Percentiles rank a stretch among this genome's conserved stretches.
phyloP scores from a whole-genome alignment of 1,284 basidiomycete species.

The Pterulicium gracile region DNA sequence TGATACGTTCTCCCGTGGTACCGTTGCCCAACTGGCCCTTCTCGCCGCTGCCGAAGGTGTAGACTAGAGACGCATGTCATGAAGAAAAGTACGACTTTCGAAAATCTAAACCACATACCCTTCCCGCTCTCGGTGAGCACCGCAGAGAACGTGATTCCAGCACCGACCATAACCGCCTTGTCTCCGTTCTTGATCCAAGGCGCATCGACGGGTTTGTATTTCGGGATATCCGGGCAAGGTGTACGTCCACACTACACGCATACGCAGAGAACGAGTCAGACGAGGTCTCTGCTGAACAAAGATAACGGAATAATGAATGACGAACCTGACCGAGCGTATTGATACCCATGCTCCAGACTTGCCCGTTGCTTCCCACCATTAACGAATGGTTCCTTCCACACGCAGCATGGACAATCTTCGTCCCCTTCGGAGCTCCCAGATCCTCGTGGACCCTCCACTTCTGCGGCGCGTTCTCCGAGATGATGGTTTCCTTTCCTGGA shows the following conservation, averaged over 20 bases:
- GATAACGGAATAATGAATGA: constrained; percentile 6
- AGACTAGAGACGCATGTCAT: constrained; percentile 62
- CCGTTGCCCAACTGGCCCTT: constrained; percentile 91
- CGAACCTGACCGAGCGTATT: constrained; percentile 79
- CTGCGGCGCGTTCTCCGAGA: constrained; percentile 66
- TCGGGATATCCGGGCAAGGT: constrained; percentile 47
- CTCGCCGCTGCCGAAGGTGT: constrained; percentile 85
- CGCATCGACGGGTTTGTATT: constrained; percentile 56
- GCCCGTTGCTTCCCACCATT: constrained; percentile 73
- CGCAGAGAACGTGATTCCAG: constrained; percentile 77
- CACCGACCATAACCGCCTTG: constrained; percentile 61
- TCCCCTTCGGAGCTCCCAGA: constrained; percentile 49
- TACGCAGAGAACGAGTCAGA: constrained; percentile 15
- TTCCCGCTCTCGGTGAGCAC: constrained; percentile 74
- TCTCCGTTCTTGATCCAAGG: constrained; percentile 47
- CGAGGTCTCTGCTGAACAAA: constrained; percentile 4
- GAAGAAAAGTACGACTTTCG: too few relatives aligned
- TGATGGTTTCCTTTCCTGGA: constrained; percentile 32
- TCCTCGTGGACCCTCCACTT: constrained; percentile 43
- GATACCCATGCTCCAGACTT: constrained; percentile 76
- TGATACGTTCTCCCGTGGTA: constrained; percentile 79
- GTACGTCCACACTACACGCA: constrained; percentile 58
- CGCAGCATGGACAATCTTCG: constrained; percentile 72
- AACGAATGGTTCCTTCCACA: constrained; percentile 77
- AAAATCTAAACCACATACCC: constrained; percentile 27